Conservation (phyloP, 2,329 filamentous ascomycete species). For the Paracoccidioides brasiliensis region DNA sequence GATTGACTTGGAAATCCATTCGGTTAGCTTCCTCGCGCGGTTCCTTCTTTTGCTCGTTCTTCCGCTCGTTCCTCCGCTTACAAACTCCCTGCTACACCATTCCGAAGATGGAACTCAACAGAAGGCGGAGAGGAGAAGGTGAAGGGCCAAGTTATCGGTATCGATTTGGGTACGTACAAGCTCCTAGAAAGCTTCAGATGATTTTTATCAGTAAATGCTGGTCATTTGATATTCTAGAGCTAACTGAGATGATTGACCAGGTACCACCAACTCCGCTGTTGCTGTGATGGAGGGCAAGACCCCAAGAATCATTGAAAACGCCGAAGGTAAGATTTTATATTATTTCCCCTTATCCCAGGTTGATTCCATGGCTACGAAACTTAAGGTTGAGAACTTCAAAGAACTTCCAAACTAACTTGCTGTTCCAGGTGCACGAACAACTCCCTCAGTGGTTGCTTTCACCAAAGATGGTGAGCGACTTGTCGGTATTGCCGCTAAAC, state of each 20-base stretch:
- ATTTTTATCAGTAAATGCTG: neutral
- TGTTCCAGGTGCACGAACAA: constrained; percentile 63
- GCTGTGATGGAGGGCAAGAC: constrained; percentile 95
- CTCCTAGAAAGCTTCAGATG: neutral
- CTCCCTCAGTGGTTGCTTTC: constrained; percentile 89
- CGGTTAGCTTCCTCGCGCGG: constrained; percentile 61
- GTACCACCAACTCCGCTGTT: constrained; percentile 94
- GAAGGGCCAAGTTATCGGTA: constrained; percentile 92
- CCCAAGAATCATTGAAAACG: constrained; percentile 94
- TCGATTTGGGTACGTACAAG: constrained; percentile 66
- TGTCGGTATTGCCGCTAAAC: constrained; percentile 94
- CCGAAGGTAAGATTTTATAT: constrained; percentile 53
- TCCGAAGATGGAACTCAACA: constrained; percentile 44
- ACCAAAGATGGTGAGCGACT: constrained; percentile 90
- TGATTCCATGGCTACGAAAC: neutral
- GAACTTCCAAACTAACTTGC: constrained; percentile 8
- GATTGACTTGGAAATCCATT: neutral
- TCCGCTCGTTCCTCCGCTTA: constrained; percentile 54
- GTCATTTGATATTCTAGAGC: neutral
- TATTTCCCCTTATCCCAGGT: neutral
- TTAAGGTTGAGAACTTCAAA: neutral
- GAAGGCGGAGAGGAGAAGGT: constrained; percentile 62
- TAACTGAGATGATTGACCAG: constrained; percentile 25
- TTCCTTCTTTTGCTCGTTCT: constrained; percentile 54
- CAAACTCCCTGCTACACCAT: constrained; percentile 58